Conservation (phyloP, 768 basidiomycete genomes). For the Boletus barrowsii region DNA sequence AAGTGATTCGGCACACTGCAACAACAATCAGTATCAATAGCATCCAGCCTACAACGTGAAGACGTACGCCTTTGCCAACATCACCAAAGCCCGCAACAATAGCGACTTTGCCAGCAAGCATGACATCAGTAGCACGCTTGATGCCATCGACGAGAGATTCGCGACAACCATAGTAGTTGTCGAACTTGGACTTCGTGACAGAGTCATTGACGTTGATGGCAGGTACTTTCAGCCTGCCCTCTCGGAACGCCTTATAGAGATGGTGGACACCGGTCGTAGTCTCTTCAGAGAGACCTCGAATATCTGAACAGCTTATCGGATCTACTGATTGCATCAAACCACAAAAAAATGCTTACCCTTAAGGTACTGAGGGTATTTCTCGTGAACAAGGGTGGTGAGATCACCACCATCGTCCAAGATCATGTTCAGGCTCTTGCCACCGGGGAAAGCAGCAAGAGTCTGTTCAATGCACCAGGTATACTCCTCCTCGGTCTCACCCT, state of each 20-base stretch:
- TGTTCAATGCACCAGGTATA: constrained; percentile 99
- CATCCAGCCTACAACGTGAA: not conserved
- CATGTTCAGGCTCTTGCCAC: constrained; percentile 88
- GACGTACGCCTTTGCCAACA: constrained; percentile 95
- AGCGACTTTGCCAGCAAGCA: constrained; percentile 99
- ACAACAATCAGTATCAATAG: constrained; percentile 1
- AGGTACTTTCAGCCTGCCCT: constrained; percentile 93
- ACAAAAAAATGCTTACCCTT: constrained; percentile 43
- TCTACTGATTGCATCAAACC: not conserved
- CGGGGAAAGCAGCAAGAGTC: constrained; percentile 83
- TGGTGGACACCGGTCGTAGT: constrained; percentile 99
- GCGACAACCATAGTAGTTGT: constrained; percentile 98
- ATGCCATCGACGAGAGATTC: constrained; percentile 99
- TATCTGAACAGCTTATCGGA: constrained; percentile 43
- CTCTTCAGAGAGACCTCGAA: constrained; percentile 96
- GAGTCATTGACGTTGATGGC: constrained; percentile 99
- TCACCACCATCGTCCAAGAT: constrained; percentile 99
- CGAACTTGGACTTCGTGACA: constrained; percentile 99
- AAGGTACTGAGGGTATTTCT: constrained; percentile 92
- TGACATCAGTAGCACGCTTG: constrained; percentile 99
- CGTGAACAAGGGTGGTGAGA: constrained; percentile 90
- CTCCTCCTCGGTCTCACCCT: constrained; percentile 99
- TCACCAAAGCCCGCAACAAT: constrained; percentile 99
- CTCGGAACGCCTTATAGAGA: constrained; percentile 96
- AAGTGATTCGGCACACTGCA: constrained; percentile 95